Conservation (phyloP, 2,329 filamentous ascomycete genomes). For the Fusarium pilosicola region DNA sequence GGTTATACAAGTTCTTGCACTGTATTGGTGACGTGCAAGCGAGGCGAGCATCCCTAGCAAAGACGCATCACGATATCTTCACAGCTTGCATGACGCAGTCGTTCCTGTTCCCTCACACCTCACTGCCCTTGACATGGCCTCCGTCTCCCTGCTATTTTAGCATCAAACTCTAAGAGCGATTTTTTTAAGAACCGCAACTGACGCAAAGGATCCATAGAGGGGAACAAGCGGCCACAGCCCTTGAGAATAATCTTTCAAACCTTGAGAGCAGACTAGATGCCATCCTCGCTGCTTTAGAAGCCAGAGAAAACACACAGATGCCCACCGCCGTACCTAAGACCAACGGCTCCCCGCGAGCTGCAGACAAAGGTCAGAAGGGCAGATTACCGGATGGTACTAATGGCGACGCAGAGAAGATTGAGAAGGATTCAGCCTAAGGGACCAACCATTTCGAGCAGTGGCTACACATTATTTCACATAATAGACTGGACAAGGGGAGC, state of each 20-base stretch:
- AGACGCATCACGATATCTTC: not conserved
- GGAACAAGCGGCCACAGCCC: slow-evolving; percentile 62
- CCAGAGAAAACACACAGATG: slow-evolving; percentile 12
- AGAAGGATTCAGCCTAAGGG: slow-evolving; percentile 11
- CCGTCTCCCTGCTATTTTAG: not conserved
- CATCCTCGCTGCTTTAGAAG: slow-evolving; percentile 61
- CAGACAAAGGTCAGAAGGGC: not conserved
- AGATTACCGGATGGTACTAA: not conserved
- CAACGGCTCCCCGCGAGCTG: not conserved
- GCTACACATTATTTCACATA: not conserved
- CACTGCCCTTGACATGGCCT: not conserved
- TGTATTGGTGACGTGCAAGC: not conserved
- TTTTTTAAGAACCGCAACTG: slow-evolving; percentile 16
- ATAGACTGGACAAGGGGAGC: not conserved
- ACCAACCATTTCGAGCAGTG: not conserved
- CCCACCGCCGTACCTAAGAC: not conserved
- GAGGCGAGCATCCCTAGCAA: not conserved
- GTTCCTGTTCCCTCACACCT: not conserved
- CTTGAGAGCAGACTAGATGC: slow-evolving; percentile 67
- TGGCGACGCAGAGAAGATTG: slow-evolving; percentile 2
- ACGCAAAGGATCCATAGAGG: slow-evolving; percentile 53
- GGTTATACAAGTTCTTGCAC: not conserved
- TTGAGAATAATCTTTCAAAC: slow-evolving; percentile 62
- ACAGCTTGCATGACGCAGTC: not conserved
- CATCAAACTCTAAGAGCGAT: not conserved